Conservation (phyloP, 2,329 filamentous ascomycete genomes). For the Monosporascus sp. region DNA sequence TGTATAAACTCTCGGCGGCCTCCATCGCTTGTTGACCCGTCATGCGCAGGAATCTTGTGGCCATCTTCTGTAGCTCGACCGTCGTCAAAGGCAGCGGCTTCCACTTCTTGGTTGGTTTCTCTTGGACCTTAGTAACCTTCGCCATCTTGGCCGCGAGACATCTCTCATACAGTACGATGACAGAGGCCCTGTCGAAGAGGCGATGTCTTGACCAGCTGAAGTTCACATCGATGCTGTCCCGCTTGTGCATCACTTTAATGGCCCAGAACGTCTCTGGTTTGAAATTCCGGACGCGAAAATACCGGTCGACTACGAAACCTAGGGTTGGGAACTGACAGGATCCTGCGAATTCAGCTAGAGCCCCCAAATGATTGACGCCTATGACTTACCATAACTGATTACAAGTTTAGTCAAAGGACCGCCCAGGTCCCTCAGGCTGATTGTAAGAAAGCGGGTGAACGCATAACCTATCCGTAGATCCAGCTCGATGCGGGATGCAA, state of each 20-base stretch:
- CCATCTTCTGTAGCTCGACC: conserved; percentile 93
- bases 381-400: conserved; percentile 70
- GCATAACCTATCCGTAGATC: conserved; percentile 89
- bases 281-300: conserved; percentile 91
- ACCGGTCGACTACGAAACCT: conserved; percentile 94
- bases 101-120: conserved; percentile 91
- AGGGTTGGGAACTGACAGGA: conserved; percentile 97
- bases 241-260: conserved; percentile 76
- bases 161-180: conserved; percentile 77
- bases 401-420: conserved; percentile 59
- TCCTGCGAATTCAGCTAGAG: conserved; percentile 39
- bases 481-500: conserved; percentile 83
- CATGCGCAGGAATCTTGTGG: conserved; percentile 83
- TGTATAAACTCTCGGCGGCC: conserved; percentile 81
- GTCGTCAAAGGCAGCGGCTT: conserved; percentile 91
- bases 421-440: conserved; percentile 68
- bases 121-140: conserved; percentile 77
- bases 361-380: conserved; percentile 4
- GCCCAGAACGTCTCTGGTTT: conserved; percentile 89
- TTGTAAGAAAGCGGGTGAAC: conserved; percentile 84
- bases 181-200: conserved; percentile 81
- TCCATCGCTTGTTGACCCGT: conserved; percentile 87
- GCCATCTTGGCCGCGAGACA: conserved; percentile 74
- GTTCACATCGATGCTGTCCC: conserved; percentile 71
- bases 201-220: conserved; percentile 80